These are phyloP conservation scores for Rhodotorula paludigena DNA, from an alignment of 768 basidiomycete species.

Conservation along the genomic window DNA sequence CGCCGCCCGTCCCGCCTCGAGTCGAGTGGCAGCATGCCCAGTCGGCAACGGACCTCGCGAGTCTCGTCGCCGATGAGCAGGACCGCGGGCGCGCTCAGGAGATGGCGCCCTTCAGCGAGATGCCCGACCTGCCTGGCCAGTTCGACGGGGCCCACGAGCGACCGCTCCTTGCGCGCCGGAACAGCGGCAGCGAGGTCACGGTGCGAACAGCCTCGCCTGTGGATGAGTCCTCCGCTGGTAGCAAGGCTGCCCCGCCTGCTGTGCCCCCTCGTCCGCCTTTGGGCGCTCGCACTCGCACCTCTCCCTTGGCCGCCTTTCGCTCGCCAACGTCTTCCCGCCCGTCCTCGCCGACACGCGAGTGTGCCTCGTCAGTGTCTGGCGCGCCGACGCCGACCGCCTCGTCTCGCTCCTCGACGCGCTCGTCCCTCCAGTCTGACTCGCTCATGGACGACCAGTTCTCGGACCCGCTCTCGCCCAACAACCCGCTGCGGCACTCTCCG, in stretches of 20 bases:
- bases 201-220: background rate
- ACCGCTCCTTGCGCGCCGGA: background rate
- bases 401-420: background rate
- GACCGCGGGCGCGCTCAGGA: background rate
- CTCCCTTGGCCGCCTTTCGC: background rate
- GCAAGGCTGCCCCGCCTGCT: background rate
- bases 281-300: background rate
- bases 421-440: background rate
- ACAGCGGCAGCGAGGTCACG: background rate
- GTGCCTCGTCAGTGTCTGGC: too few species aligned
- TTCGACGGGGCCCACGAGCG: slow-evolving; percentile 13
- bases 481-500: slow-evolving; percentile 33
- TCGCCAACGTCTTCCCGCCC: background rate
- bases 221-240: background rate
- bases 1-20: background rate
- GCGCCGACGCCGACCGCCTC: background rate
- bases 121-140: slow-evolving; percentile 19
- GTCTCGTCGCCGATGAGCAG: slow-evolving; percentile 16
- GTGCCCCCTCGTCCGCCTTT: background rate
- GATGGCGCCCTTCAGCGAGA: background rate
- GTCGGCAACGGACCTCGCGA: slow-evolving; percentile 15
- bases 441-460: slow-evolving; percentile 10
- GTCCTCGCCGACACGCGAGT: background rate
- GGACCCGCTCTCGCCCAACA: slow-evolving; percentile 42
- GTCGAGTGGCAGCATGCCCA: slow-evolving; percentile 13